Conservation (phyloP, 768 basidiomycete species). For the Dacryopinax primogenitus region DNA sequence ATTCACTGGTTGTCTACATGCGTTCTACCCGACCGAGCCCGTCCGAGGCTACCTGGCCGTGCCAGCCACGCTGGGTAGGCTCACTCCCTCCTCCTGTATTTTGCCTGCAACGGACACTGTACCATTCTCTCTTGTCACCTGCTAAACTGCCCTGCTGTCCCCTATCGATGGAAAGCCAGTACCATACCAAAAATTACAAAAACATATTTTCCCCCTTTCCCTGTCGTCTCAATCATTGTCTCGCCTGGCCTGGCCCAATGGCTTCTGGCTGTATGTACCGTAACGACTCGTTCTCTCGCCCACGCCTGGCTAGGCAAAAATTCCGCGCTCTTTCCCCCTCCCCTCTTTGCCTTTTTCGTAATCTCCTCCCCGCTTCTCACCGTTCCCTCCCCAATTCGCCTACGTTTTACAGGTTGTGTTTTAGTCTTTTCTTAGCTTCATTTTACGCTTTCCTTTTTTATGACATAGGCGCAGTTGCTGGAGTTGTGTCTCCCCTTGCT, state of each 20-base stretch:
- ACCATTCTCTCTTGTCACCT: not conserved
- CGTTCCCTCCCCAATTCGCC: no score
- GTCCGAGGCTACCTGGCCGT: not conserved
- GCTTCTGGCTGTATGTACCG: no score
- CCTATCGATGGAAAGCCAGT: not conserved
- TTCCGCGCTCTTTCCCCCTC: not conserved
- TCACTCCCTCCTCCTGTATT: not conserved
- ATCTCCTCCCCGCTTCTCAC: no score
- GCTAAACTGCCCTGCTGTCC: not conserved
- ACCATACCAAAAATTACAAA: conserved; percentile 1
- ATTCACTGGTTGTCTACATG: not conserved
- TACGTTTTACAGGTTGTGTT: no score
- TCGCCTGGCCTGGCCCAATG: no score
- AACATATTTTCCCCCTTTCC: not conserved
- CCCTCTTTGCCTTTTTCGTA: no score
- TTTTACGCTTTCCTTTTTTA: no score
- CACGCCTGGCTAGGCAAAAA: conserved; percentile 14
- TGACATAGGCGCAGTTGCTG: no score
- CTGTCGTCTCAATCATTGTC: no score
- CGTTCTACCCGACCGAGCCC: not conserved
- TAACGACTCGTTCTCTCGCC: conserved; percentile 33
- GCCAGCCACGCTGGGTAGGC: not conserved
- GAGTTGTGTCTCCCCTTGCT: no score
- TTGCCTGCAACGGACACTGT: not conserved
- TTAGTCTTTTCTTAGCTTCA: no score